Base-by-base conservation (phyloP, 805 yeast species). In the Saturnispora diversa region DNA sequence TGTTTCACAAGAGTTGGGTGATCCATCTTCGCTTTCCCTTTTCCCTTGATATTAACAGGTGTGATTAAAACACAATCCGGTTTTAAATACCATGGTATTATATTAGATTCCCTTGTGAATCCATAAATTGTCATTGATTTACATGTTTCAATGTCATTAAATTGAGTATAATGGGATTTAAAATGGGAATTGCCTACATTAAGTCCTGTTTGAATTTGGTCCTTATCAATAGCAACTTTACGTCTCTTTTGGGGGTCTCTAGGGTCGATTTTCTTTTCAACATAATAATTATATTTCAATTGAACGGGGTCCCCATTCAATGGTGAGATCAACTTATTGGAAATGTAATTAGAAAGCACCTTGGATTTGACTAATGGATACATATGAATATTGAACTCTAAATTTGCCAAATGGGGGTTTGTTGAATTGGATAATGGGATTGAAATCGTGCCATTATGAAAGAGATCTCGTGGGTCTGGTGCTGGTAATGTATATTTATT, bases 91-190 rank as follows among this genome's bases (percentile, higher is more conserved):
- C 79, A 77, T 5, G 77, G 67, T 0, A 86, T 84, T 2, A 85
- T 50, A 1, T 59, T 51, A 0, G 50, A 50, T n/a, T 54, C 49
- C 4, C 65, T 62, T 6, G 75, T 55, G 45, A 85, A 75, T 0
- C 86, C 84, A 19, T 84, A 50, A 2, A 86, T 63, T 53, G 80
- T 87, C 10, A 86, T 53, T 0, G 81, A 79, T 1, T 79, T 68
- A 4, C 44, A 42, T 0, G 79, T 66, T 9, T 37, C 15, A n/a
- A 40, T 16, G 4, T 35, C 20, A 23, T 60, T 61, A 13, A 75
- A 54, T 3, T 68, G 62, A 9, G 63, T 62, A 25, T 66, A 65
- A 11, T 79, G 75, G 5, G 83, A 52, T 1, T 77, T 74, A 2
- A 77, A 69, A 11, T 72, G 63, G 7, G 75, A 70, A 1, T 66